Percentiles rank a stretch among this genome's conserved stretches.
These are phyloP conservation scores for Phytopythium vexans DNA, from an alignment of 352 stramenopile species.

Conservation along the genomic window DNA sequence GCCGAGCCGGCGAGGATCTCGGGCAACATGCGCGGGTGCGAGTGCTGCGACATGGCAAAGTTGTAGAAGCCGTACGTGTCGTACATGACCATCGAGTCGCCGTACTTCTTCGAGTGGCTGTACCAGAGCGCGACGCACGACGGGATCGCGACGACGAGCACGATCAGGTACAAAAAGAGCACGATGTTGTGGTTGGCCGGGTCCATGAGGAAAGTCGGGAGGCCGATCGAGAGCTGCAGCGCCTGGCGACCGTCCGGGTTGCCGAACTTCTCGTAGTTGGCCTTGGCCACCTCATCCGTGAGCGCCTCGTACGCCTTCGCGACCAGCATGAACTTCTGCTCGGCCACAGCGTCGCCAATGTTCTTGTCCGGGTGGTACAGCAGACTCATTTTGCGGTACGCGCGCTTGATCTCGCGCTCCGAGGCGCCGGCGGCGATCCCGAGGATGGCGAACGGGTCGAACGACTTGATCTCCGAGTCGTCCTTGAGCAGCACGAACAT, in stretches of 20 bases:
- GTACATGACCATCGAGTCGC: slow-evolving; percentile 99
- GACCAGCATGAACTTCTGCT: slow-evolving; percentile 99
- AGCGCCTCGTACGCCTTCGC: slow-evolving; percentile 94
- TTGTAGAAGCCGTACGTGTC: slow-evolving; percentile 99
- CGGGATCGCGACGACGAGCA: slow-evolving; percentile 98
- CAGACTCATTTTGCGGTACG: slow-evolving; percentile 93
- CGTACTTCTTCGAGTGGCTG: slow-evolving; percentile 97
- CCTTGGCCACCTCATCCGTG: slow-evolving; percentile 94
- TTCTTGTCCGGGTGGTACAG: slow-evolving; percentile 96
- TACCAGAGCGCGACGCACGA: slow-evolving; percentile 94
- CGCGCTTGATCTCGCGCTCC: slow-evolving; percentile 94
- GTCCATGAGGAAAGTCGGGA: slow-evolving; percentile 97
- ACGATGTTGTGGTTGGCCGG: slow-evolving; percentile 98
- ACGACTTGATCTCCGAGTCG: slow-evolving; percentile 97
- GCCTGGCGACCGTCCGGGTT: slow-evolving; percentile 98
- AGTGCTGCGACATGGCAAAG: slow-evolving; percentile 94
- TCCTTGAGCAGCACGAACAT: slow-evolving; percentile 90
- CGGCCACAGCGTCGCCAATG: slow-evolving; percentile 93
- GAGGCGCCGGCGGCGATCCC: slow-evolving; percentile 90
- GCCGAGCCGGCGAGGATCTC: slow-evolving; percentile 91
- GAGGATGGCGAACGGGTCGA: slow-evolving; percentile 98
- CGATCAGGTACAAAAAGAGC: slow-evolving; percentile 97
- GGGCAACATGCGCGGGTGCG: slow-evolving; percentile 92
- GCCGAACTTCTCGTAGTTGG: slow-evolving; percentile 98
- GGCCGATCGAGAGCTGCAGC: slow-evolving; percentile 93